Evolutionary conservation across 345 rosid species (phyloP).

Genomic region (Kernera saxatilis): DNA sequence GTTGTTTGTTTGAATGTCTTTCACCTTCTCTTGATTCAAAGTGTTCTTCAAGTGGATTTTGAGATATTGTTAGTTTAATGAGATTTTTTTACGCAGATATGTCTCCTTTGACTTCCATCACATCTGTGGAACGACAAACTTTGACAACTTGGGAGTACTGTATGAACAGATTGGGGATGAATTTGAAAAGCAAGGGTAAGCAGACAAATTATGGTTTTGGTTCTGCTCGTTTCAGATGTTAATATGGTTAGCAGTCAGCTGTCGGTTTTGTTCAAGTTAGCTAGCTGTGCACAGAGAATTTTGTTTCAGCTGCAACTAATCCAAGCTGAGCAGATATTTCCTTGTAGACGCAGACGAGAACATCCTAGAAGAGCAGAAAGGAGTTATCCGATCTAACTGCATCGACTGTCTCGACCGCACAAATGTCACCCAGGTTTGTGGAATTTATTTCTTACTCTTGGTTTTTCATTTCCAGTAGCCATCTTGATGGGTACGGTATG

Average conservation of each 20-base stretch:
- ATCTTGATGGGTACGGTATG: conserved; percentile 16
- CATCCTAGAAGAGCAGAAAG: conserved; percentile 80
- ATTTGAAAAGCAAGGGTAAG: conserved; percentile 84
- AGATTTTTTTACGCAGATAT: conserved; percentile 49
- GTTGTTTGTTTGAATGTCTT: background rate
- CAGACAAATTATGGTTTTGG: conserved; percentile 4
- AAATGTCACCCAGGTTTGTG: conserved; percentile 88
- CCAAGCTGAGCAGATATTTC: conserved; percentile 86
- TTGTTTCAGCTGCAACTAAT: conserved; percentile 42
- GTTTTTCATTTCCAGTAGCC: background rate
- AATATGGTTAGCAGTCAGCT: background rate
- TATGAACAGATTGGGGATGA: conserved; percentile 72
- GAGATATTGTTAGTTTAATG: conserved; percentile 1
- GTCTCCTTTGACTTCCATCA: conserved; percentile 80
- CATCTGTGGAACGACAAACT: conserved; percentile 78
- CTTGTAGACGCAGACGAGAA: conserved; percentile 62
- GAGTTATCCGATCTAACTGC: conserved; percentile 85
- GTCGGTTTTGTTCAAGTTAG: background rate
- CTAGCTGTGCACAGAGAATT: conserved; percentile 35
- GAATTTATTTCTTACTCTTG: background rate
- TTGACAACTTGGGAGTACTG: conserved; percentile 61
- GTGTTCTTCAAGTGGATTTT: background rate
- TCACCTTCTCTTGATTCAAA: conserved; percentile 1
- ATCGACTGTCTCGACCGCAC: conserved; percentile 98
- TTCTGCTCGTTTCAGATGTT: background rate